Evolutionary conservation across 73 alveolate species (phyloP).

Genomic region (Tetrahymena borealis): DNA sequence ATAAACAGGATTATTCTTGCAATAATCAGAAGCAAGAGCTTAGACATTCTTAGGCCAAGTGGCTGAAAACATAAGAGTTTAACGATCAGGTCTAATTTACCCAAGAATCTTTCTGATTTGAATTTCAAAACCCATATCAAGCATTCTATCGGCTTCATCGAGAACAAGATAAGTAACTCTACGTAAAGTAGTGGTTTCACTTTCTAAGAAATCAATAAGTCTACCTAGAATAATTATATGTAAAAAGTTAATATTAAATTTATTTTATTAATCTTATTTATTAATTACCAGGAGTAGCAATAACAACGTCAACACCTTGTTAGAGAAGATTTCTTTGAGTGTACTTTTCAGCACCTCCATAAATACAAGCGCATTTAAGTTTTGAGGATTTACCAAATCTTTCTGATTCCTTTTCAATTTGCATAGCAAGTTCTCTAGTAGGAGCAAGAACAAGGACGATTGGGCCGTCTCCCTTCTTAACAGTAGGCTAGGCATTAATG

Average conservation of each 20-base stretch:
- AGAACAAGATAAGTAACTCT: slow-evolving; percentile 82
- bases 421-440: slow-evolving; percentile 89
- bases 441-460: slow-evolving; percentile 93
- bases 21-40: slow-evolving; percentile 54
- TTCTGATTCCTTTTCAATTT: slow-evolving; percentile 36
- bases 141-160: slow-evolving; percentile 98
- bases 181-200: slow-evolving; percentile 71
- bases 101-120: slow-evolving; percentile 49
- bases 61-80: slow-evolving; percentile 81
- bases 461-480: slow-evolving; percentile 91
- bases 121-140: slow-evolving; percentile 89
- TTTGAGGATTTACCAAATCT: slow-evolving; percentile 55
- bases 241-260: slow-evolving; percentile 76
- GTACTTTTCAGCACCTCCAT: slow-evolving; percentile 89
- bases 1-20: slow-evolving; percentile 60
- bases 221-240: slow-evolving; percentile 80
- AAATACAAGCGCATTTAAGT: slow-evolving; percentile 66
- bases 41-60: slow-evolving; percentile 82
- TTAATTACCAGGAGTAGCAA: slow-evolving; percentile 93
- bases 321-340: slow-evolving; percentile 50
- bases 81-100: slow-evolving; percentile 62
- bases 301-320: slow-evolving; percentile 88
- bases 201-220: slow-evolving; percentile 85
- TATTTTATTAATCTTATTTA: slow-evolving; percentile 45
- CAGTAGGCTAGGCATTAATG: slow-evolving; percentile 62